Evolutionary conservation across 305 asterid genomes (phyloP), one percentile per base, ranked within the genome.

Genomic region (Withania somnifera): DNA sequence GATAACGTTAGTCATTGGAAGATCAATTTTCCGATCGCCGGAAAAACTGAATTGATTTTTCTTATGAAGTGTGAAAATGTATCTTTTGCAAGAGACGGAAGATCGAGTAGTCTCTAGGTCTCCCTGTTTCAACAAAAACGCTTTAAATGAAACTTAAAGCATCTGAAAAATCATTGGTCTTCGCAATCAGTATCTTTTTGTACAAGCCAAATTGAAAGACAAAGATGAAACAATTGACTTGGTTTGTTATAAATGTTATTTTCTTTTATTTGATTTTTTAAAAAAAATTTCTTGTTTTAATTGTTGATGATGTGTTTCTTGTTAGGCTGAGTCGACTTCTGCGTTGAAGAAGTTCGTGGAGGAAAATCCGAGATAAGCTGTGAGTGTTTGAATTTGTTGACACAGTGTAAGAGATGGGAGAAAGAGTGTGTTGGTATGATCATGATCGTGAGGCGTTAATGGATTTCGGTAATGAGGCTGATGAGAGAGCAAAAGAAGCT

Each of bases 401-500:
- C 85, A 2, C 86, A 92, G 67, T 89, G 97, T 86, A 90, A 90
- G 82, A 94, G 87, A 82, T 96, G 94, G 98, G 97, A 96, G 95
- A 89, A 85, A 82, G 99, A 96, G 88, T 96, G 99, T 81, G 92
- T 3, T 91, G 94, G 82, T 96, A 96, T 58, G 98, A 96, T 53
- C 87, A 73, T 20, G 99, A 96, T 83, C 97, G 99, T 0, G 99
- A 94, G 84, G 98, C 94, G 0, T 86, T 96, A 86, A 93, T 96
- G 98, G 99, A 96, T 87, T 96, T 96, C 6, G 98, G 95, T 0
- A 93, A 95, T 34, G 99, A 95, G 93, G 97, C 96, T 0, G 98
- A 95, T 76, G 93, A 90, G 87, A 90, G 94, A 88, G 98, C 97
- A 9, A 95, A 89, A 86, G 97, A 86, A 61, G 93, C 97, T 3